phyloP scores from a whole-genome alignment of 2,329 filamentous ascomycete genomes.

The Aureobasidium lini region DNA sequence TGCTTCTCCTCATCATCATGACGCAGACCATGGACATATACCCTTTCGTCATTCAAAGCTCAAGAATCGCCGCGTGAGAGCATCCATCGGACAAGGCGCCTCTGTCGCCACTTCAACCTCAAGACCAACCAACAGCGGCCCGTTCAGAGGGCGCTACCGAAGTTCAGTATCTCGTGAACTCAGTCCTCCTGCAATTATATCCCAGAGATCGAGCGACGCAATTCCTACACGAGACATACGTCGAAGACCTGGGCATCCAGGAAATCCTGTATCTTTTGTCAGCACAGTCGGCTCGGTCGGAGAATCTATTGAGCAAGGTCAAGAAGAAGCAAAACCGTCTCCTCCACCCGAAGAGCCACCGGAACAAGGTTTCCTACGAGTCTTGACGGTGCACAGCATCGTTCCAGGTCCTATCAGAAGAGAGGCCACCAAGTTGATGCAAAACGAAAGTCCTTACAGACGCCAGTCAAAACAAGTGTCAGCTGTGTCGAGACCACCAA shows the following conservation, averaged over 20 bases:
- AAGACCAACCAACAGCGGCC: not conserved
- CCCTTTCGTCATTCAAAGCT: not conserved
- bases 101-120: not conserved
- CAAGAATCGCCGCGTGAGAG: not conserved
- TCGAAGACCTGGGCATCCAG: not conserved
- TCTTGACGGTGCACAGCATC: constrained; percentile 1
- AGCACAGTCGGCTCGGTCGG: not conserved
- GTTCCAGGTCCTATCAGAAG: not conserved
- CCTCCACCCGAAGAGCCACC: not conserved
- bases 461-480: not conserved
- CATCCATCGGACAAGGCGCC: not conserved
- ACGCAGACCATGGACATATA: not conserved
- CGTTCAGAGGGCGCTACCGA: not conserved
- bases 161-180: not conserved
- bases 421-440: not conserved
- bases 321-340: not conserved
- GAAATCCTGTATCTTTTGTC: not conserved
- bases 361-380: not conserved
- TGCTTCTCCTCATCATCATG: not conserved
- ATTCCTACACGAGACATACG: not conserved
- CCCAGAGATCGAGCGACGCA: not conserved
- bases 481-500: not conserved
- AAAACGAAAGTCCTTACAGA: not conserved
- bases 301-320: not conserved
- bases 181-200: not conserved